A percentile compares a stretch with the other conserved stretches of the same genome.
Conservation (phyloP, 768 basidiomycete genomes). For the Strobilomyces confusus region DNA sequence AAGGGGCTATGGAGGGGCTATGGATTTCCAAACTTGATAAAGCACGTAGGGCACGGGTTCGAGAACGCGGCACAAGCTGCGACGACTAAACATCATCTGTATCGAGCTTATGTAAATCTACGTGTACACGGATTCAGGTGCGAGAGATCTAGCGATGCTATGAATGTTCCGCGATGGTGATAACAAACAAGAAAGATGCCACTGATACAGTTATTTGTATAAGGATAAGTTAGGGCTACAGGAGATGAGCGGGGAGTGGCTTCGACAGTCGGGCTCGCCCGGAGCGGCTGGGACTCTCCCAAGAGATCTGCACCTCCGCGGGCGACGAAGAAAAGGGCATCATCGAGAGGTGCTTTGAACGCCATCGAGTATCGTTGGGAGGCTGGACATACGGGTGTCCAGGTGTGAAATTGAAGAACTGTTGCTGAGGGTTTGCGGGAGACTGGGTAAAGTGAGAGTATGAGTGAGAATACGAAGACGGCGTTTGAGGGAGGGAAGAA, state of each 20-base stretch:
- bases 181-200: not conserved
- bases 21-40: no score
- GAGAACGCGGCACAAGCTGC: no score
- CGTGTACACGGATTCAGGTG: not conserved
- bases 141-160: not conserved
- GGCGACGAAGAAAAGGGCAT: slow-evolving; percentile 14
- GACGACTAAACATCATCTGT: no score
- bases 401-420: not conserved
- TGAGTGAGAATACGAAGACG: slow-evolving; percentile 4
- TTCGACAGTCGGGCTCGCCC: slow-evolving; percentile 15
- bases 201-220: slow-evolving; percentile 1
- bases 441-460: slow-evolving; percentile 2
- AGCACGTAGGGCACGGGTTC: no score
- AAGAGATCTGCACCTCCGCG: not conserved
- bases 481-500: slow-evolving; percentile 5
- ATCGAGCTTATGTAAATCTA: not conserved
- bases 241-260: slow-evolving; percentile 12
- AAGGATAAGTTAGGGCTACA: slow-evolving; percentile 14
- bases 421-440: not conserved
- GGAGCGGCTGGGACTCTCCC: slow-evolving; percentile 2
- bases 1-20: no score
- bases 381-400: not conserved
- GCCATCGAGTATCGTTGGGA: not conserved
- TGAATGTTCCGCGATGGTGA: not conserved
- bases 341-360: slow-evolving; percentile 18